phyloP scores from a whole-genome alignment of 768 basidiomycete genomes.

The Naematelia aurantialba region DNA sequence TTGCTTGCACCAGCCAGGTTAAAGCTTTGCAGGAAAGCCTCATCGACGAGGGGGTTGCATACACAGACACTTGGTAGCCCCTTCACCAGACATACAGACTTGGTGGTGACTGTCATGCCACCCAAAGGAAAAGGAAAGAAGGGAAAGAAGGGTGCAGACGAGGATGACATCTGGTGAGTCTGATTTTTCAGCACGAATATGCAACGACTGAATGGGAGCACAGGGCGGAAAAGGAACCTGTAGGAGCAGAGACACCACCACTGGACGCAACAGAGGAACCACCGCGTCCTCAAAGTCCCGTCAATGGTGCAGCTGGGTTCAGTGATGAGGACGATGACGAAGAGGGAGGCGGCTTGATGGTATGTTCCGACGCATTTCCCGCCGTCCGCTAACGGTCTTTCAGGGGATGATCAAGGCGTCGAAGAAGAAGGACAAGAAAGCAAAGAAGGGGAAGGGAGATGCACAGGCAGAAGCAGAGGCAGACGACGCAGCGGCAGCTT shows the following conservation, averaged over 20 bases:
- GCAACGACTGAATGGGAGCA: slow-evolving; percentile 27
- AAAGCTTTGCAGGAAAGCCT: too few relatives aligned
- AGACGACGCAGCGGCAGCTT: slow-evolving; percentile 12
- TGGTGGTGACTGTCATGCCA: too few relatives aligned
- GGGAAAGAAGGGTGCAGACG: slow-evolving; percentile 78
- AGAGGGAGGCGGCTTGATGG: slow-evolving; percentile 49
- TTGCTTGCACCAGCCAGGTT: neutral
- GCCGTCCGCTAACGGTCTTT: slow-evolving; percentile 29
- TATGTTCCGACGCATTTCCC: slow-evolving; percentile 26
- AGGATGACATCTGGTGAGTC: slow-evolving; percentile 68
- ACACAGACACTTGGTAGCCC: too few relatives aligned
- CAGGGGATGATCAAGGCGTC: slow-evolving; percentile 30
- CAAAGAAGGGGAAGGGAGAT: slow-evolving; percentile 41
- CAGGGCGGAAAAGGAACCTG: slow-evolving; percentile 48
- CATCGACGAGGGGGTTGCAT: too few relatives aligned
- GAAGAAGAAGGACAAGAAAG: slow-evolving; percentile 46
- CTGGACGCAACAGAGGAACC: slow-evolving; percentile 19
- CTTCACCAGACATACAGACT: too few relatives aligned
- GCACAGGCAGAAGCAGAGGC: slow-evolving; percentile 16
- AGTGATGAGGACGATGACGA: slow-evolving; percentile 39
- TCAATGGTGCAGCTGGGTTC: slow-evolving; percentile 7
- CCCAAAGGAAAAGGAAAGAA: slow-evolving; percentile 74
- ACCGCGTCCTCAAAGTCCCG: slow-evolving; percentile 32
- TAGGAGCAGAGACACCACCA: slow-evolving; percentile 14
- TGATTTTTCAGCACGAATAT: slow-evolving; percentile 47